Evolutionary conservation across 1,284 basidiomycete genomes (phyloP).

Genomic region (Rhodofomes roseus): DNA sequence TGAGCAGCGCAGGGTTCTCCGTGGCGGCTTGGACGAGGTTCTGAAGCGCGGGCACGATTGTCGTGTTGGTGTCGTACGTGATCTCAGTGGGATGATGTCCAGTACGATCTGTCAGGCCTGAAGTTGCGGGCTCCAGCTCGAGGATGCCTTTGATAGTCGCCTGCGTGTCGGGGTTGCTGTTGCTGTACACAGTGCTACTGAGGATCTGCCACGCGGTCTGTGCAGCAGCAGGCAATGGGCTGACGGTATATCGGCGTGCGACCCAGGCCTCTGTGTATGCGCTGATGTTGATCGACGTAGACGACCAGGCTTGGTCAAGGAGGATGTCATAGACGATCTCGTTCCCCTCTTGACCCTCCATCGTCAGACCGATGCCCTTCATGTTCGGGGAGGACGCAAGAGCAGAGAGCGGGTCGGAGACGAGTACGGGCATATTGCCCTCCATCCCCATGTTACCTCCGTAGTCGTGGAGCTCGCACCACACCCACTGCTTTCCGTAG

Average conservation of each 20-base stretch:
- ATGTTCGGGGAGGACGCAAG: conserved; percentile 30
- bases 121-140: conserved; percentile 31
- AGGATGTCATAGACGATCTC: conserved; percentile 42
- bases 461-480: conserved; percentile 42
- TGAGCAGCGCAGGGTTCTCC: conserved; percentile 17
- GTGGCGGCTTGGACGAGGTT: conserved; percentile 29
- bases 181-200: conserved; percentile 37
- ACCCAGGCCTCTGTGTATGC: conserved; percentile 34
- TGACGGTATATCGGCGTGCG: conserved; percentile 32
- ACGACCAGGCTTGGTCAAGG: conserved; percentile 40
- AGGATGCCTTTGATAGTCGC: conserved; percentile 40
- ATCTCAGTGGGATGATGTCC: conserved; percentile 34
- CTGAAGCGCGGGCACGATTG: conserved; percentile 34
- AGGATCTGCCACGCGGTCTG: conserved; percentile 37
- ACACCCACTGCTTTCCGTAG: conserved; percentile 41
- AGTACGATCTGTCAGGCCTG: conserved; percentile 32
- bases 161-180: conserved; percentile 30
- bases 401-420: conserved; percentile 30
- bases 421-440: conserved; percentile 36
- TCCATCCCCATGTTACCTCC: conserved; percentile 43
- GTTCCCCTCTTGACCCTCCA: conserved; percentile 43
- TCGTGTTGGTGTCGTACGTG: conserved; percentile 36
- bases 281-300: conserved; percentile 27
- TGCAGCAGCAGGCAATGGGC: conserved; percentile 22
- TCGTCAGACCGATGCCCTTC: conserved; percentile 39